Evolutionary conservation across 2,329 filamentous ascomycete species (phyloP), one percentile per base, ranked within the genome.

Genomic region (Fusarium xyrophilum): DNA sequence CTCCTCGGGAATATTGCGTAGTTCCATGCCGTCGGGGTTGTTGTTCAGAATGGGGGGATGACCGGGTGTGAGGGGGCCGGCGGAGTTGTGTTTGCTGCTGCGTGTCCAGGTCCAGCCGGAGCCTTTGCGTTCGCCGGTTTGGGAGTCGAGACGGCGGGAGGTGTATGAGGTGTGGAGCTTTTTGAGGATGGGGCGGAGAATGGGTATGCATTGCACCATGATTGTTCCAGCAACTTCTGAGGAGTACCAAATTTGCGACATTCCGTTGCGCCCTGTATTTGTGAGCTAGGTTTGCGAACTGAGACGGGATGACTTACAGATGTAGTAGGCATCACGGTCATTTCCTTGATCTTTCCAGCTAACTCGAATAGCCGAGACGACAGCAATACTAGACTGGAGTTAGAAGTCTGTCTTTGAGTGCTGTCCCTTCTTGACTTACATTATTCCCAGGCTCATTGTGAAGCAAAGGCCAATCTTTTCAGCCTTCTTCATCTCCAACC

Each of bases 211-310:
- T 67, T 85, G 84, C 7, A 85, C 84, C 43, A 86, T 85, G 66
- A 86, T 84, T 28, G 84, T 86, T 55, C 84, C 83, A 12, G 82
- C 79, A 55, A 85, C 77, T 73, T 86, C 84, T 19, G 83, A 83
- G 0, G 82, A 84, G 73, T 84, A 81, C 73, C 73, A 74, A 33
- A 74, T 23, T 48, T 74, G 73, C 2, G 73, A 74, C 58, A 74
- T 52, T 14, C 69, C 73, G 15, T 74, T 74, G 17, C 73, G 73
- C 73, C 73, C 73, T 74, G 1, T 11, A 12, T 2, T 1, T 25
- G 39, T 56, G 15, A 48, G 52, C 30, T 13, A 39, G 7, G 17
- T 14, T 19, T 30, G 17, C 2, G 3, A 10, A 11, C 7, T n/a
- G 7, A 15, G 7, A 7, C 8, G 19, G 27, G 11, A 14, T 3